phyloP scores from a whole-genome alignment of 345 rosid species.

The Erucastrum elatum region DNA sequence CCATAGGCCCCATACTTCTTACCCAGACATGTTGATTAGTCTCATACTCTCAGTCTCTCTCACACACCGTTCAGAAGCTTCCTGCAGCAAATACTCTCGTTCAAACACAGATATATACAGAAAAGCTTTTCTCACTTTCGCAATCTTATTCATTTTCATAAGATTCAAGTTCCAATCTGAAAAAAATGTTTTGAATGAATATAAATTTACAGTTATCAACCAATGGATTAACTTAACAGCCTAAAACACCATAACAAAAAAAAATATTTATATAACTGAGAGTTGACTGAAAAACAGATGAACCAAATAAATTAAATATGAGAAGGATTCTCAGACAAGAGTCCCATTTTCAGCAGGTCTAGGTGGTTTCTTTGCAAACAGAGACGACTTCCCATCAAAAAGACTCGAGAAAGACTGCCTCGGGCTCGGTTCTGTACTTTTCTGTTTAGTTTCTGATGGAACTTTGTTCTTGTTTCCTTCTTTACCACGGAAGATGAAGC shows the following conservation, averaged over 20 bases:
- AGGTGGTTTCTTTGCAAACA: slow-evolving; percentile 77
- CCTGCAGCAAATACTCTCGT: background rate
- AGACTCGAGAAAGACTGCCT: slow-evolving; percentile 70
- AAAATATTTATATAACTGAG: background rate
- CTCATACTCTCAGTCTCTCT: too few relatives aligned
- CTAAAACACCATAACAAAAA: background rate
- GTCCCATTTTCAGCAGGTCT: slow-evolving; percentile 65
- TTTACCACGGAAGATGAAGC: slow-evolving; percentile 66
- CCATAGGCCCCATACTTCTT: background rate
- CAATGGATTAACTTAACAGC: slow-evolving; percentile 30
- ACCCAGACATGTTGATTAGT: background rate
- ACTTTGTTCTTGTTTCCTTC: slow-evolving; percentile 52
- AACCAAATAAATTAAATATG: background rate
- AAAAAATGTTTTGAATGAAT: slow-evolving; percentile 14
- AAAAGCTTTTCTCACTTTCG: background rate
- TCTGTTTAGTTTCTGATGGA: slow-evolving; percentile 45
- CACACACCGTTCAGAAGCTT: background rate
- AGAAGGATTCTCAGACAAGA: slow-evolving; percentile 44
- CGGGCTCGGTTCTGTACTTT: slow-evolving; percentile 46
- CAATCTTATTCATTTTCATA: slow-evolving; percentile 13
- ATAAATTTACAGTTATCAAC: slow-evolving; percentile 45
- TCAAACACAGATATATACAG: background rate
- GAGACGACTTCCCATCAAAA: slow-evolving; percentile 81
- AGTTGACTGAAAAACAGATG: slow-evolving; percentile 12
- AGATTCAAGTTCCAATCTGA: background rate